These are phyloP conservation scores for Zymoseptoria tritici DNA, from an alignment of 2,329 filamentous ascomycete species.

Conservation along the genomic window DNA sequence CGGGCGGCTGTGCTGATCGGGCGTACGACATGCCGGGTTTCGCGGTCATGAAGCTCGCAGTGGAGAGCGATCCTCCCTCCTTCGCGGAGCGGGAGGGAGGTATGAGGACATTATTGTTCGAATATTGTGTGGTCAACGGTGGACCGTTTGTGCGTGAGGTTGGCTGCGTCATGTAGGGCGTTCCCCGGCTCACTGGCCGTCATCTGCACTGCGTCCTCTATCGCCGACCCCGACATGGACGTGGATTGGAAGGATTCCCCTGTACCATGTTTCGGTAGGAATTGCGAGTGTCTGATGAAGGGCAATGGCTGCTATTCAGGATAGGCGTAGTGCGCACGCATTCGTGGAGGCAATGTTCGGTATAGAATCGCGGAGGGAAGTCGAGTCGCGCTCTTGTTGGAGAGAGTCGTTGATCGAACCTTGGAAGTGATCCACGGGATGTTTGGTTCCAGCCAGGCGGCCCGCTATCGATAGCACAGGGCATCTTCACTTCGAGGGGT, in stretches of 20 bases:
- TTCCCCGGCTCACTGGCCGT: conserved; percentile 15
- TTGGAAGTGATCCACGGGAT: not conserved
- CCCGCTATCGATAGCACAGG: not conserved
- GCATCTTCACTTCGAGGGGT: too few relatives aligned
- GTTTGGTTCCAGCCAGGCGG: not conserved
- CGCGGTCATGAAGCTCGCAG: conserved; percentile 49
- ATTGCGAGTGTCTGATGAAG: not conserved
- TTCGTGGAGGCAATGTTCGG: not conserved
- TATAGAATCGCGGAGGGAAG: not conserved
- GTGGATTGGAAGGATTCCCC: conserved; percentile 7
- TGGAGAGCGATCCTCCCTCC: conserved; percentile 51
- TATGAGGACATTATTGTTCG: conserved; percentile 28
- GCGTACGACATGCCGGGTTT: conserved; percentile 53
- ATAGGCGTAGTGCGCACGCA: not conserved
- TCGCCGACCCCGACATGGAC: conserved; percentile 17
- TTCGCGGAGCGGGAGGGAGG: conserved; percentile 39
- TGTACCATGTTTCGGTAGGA: conserved; percentile 3
- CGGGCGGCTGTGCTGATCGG: conserved; percentile 60
- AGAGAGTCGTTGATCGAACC: not conserved
- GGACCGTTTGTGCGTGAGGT: conserved; percentile 26
- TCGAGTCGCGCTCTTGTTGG: not conserved
- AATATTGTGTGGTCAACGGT: conserved; percentile 18
- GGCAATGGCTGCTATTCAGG: not conserved
- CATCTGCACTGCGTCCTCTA: conserved; percentile 13
- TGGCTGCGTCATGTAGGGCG: conserved; percentile 21